Evolutionary conservation across 495 filamentous ascomycete species (phyloP).

Genomic region (Hyaloscypha hepaticicola): DNA sequence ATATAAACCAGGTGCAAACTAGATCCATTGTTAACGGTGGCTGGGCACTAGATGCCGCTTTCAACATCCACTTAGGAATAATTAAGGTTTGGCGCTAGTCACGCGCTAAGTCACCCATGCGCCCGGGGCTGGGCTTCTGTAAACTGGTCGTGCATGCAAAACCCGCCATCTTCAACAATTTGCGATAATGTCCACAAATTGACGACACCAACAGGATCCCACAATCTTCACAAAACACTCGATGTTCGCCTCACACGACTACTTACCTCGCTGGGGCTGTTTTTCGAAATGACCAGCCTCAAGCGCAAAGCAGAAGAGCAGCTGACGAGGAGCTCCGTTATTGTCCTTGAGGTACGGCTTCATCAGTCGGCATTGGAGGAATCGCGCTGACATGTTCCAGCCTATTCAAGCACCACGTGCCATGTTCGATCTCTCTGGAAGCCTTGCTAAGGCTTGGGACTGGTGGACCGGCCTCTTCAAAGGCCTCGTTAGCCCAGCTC

Average conservation of each 20-base stretch:
- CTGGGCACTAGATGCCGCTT: too few species aligned
- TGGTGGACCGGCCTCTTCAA: not conserved
- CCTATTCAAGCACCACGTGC: not conserved
- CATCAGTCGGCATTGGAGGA: not conserved
- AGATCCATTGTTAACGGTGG: too few species aligned
- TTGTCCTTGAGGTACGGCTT: slow-evolving; percentile 15
- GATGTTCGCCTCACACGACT: slow-evolving; percentile 7
- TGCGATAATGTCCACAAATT: not conserved
- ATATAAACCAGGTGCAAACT: too few species aligned
- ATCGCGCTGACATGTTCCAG: not conserved
- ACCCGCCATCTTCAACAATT: not conserved
- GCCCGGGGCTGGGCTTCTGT: too few species aligned
- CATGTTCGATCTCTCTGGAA: not conserved
- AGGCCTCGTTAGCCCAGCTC: not conserved
- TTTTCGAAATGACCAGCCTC: slow-evolving; percentile 27
- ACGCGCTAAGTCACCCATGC: not conserved
- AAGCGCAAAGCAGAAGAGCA: slow-evolving; percentile 26
- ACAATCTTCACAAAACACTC: slow-evolving; percentile 3
- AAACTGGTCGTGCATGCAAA: too few species aligned
- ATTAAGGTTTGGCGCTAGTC: not conserved
- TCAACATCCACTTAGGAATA: too few species aligned
- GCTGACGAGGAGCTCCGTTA: slow-evolving; percentile 14
- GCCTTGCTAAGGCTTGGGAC: not conserved
- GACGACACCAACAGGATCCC: not conserved
- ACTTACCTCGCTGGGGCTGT: not conserved